Percentiles rank a stretch among this genome's conserved stretches.
Conservation (phyloP, 208 protist species). For the Leishmania lainsoni region DNA sequence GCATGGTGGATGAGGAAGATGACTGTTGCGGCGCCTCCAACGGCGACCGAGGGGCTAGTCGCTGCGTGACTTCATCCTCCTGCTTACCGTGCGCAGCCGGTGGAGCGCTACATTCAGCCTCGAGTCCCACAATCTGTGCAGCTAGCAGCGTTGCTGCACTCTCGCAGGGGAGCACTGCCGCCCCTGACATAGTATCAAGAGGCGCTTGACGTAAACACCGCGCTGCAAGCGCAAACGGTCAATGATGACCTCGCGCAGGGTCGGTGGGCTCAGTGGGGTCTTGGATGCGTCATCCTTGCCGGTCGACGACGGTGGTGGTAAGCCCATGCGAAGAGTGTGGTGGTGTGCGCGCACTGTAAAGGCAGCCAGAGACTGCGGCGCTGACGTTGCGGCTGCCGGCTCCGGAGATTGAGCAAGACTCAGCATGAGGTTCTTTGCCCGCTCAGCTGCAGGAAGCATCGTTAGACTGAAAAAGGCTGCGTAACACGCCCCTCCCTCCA, state of each 20-base stretch:
- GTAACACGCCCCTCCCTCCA: conserved; percentile 19
- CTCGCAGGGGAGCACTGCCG: conserved; percentile 66
- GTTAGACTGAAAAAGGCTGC: conserved; percentile 30
- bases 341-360: conserved; percentile 16
- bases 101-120: conserved; percentile 13
- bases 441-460: conserved; percentile 15
- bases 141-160: conserved; percentile 22
- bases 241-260: conserved; percentile 6
- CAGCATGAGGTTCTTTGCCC: neutral
- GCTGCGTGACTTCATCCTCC: conserved; percentile 17
- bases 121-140: conserved; percentile 8
- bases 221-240: conserved; percentile 22
- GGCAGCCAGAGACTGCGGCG: neutral
- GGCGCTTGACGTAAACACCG: conserved; percentile 11
- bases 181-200: conserved; percentile 55
- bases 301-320: neutral
- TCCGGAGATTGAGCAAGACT: neutral
- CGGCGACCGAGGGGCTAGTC: neutral
- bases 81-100: neutral
- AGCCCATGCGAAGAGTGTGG: conserved; percentile 24
- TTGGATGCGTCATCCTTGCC: neutral
- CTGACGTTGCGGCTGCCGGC: neutral
- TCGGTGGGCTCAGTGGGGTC: neutral
- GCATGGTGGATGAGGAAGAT: neutral
- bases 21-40: neutral